A percentile compares a stretch with the other conserved stretches of the same genome.
phyloP scores from a whole-genome alignment of 2,329 filamentous ascomycete species.

The Rutstroemia sydowiana region DNA sequence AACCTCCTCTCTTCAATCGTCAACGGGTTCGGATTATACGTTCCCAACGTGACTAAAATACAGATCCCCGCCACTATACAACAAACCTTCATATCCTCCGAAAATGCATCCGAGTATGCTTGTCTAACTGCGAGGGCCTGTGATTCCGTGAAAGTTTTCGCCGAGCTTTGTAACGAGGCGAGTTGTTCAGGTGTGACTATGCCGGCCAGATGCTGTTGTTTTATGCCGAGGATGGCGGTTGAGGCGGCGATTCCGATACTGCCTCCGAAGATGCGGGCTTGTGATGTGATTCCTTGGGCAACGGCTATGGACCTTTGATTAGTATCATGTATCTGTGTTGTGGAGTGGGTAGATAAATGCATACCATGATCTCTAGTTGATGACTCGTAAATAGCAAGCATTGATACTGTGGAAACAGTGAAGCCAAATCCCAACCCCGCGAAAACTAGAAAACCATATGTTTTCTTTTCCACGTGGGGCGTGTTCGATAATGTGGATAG shows the following conservation, averaged over 20 bases:
- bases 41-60: neutral
- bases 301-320: constrained; percentile 36
- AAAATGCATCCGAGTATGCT: constrained; percentile 20
- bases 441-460: constrained; percentile 47
- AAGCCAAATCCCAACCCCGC: constrained; percentile 54
- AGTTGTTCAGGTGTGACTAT: constrained; percentile 14
- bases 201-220: constrained; percentile 9
- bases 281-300: constrained; percentile 52
- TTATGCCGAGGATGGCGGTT: constrained; percentile 44
- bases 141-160: constrained; percentile 3
- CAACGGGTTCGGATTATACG: neutral
- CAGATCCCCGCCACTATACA: constrained; percentile 1
- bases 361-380: constrained; percentile 34
- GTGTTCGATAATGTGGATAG: constrained; percentile 34
- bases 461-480: constrained; percentile 9
- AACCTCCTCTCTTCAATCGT: neutral
- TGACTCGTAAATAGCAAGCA: constrained; percentile 48
- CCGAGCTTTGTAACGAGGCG: constrained; percentile 1
- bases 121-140: constrained; percentile 15
- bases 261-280: constrained; percentile 53
- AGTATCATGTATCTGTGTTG: neutral
- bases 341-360: constrained; percentile 7
- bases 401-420: constrained; percentile 26
- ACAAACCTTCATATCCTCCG: constrained; percentile 20
- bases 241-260: constrained; percentile 51